These are phyloP conservation scores for Pharnaceum exiguum DNA, from an alignment of 148 eudicot species.

Conservation along the genomic window DNA sequence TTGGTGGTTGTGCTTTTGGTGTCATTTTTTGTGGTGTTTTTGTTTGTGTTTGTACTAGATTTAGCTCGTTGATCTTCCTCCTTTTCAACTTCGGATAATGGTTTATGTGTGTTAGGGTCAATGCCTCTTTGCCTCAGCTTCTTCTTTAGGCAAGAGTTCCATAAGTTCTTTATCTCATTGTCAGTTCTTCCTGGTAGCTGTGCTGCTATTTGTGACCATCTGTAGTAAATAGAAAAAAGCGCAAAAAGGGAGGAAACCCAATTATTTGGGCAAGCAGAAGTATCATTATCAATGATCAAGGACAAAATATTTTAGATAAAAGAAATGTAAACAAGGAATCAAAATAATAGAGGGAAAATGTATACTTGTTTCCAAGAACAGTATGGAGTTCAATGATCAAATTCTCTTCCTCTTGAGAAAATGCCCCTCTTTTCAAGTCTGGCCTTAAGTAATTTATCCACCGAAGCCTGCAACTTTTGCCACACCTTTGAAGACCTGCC, in stretches of 20 bases:
- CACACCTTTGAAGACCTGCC: constrained; percentile 89
- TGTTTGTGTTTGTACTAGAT: constrained; percentile 19
- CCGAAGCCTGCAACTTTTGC: constrained; percentile 89
- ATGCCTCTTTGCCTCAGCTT: constrained; percentile 85
- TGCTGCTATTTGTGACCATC: constrained; percentile 97
- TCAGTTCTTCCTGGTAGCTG: constrained; percentile 90
- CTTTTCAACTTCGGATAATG: constrained; percentile 51
- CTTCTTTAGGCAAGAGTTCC: constrained; percentile 92
- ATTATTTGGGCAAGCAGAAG: background rate
- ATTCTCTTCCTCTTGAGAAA: constrained; percentile 78
- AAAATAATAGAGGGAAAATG: background rate
- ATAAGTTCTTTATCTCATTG: constrained; percentile 83
- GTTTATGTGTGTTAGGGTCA: constrained; percentile 88
- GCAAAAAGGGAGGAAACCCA: background rate
- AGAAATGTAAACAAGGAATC: background rate
- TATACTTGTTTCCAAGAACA: constrained; percentile 80
- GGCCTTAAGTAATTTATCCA: constrained; percentile 96
- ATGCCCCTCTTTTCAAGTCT: constrained; percentile 89
- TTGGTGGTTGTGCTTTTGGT: constrained; percentile 12
- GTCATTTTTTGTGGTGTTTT: constrained; percentile 14
- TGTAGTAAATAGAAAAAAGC: constrained; percentile 12
- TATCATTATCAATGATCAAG: background rate
- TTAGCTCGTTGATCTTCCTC: constrained; percentile 33
- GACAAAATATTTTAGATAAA: background rate
- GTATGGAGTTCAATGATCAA: constrained; percentile 84